Evolutionary conservation across 495 filamentous ascomycete genomes (phyloP).

Genomic region (Poronia punctata): DNA sequence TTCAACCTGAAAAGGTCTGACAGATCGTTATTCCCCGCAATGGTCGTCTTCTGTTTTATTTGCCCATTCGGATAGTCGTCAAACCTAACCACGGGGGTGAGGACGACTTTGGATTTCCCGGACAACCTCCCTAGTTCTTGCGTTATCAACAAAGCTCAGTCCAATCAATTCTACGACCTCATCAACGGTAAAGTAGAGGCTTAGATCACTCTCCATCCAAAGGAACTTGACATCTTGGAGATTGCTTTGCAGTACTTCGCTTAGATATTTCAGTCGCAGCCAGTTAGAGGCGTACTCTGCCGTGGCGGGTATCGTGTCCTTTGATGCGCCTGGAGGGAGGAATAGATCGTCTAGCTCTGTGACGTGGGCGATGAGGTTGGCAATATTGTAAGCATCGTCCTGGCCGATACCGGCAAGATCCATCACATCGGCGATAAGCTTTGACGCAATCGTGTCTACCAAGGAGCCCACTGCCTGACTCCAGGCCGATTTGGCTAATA

Average conservation of each 20-base stretch:
- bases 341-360: constrained; percentile 69
- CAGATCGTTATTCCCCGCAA: too few relatives aligned
- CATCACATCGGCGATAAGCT: constrained; percentile 76
- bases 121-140: constrained; percentile 66
- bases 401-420: constrained; percentile 83
- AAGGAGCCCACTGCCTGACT: constrained; percentile 81
- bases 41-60: neutral
- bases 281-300: constrained; percentile 75
- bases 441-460: constrained; percentile 68
- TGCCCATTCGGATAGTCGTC: neutral
- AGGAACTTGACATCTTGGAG: constrained; percentile 82
- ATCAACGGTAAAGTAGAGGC: constrained; percentile 71
- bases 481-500: constrained; percentile 74
- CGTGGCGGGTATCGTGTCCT: constrained; percentile 53
- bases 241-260: constrained; percentile 83
- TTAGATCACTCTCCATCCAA: constrained; percentile 80
- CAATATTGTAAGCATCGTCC: constrained; percentile 74
- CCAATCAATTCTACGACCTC: constrained; percentile 85
- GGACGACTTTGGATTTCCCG: constrained; percentile 61
- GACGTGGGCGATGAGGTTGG: constrained; percentile 63
- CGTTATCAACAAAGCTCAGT: constrained; percentile 85
- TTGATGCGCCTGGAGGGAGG: constrained; percentile 37
- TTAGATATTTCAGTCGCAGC: constrained; percentile 84
- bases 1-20: too few relatives aligned
- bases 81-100: constrained; percentile 17